These are phyloP conservation scores for Pythium phragmiticola DNA, from an alignment of 352 stramenopile species.

Conservation along the genomic window DNA sequence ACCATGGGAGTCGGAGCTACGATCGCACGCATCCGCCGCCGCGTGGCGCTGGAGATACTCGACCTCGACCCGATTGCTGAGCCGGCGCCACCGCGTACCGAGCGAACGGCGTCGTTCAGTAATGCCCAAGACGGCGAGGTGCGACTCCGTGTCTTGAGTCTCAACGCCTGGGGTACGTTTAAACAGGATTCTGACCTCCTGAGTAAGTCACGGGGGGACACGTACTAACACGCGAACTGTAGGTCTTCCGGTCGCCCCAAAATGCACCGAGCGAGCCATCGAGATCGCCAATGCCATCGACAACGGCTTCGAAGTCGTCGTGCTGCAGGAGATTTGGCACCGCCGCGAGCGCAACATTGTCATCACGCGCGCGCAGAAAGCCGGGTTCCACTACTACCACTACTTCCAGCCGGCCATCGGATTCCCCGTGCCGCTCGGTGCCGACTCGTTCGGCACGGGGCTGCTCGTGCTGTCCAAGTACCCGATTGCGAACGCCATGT, in stretches of 20 bases:
- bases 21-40: constrained; percentile 45
- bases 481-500: constrained; percentile 57
- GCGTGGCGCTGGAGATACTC: constrained; percentile 57
- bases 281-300: constrained; percentile 73
- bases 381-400: constrained; percentile 75
- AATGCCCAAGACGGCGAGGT: constrained; percentile 10
- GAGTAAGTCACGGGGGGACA: neutral
- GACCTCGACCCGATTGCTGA: constrained; percentile 53
- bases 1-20: constrained; percentile 37
- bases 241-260: constrained; percentile 68
- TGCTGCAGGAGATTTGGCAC: constrained; percentile 84
- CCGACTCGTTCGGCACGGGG: constrained; percentile 75
- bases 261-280: constrained; percentile 59
- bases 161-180: constrained; percentile 72
- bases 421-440: constrained; percentile 67
- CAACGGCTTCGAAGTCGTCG: constrained; percentile 67
- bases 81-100: constrained; percentile 35
- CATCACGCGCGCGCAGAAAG: constrained; percentile 52
- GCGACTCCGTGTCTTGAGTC: constrained; percentile 60
- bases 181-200: neutral
- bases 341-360: constrained; percentile 74
- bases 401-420: constrained; percentile 82
- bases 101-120: constrained; percentile 12
- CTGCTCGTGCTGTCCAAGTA: constrained; percentile 75
- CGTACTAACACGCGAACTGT: neutral